A percentile compares a stretch with the other conserved stretches of the same genome.
Conservation (phyloP, 2,329 filamentous ascomycete species). For the Apiospora phragmitis region DNA sequence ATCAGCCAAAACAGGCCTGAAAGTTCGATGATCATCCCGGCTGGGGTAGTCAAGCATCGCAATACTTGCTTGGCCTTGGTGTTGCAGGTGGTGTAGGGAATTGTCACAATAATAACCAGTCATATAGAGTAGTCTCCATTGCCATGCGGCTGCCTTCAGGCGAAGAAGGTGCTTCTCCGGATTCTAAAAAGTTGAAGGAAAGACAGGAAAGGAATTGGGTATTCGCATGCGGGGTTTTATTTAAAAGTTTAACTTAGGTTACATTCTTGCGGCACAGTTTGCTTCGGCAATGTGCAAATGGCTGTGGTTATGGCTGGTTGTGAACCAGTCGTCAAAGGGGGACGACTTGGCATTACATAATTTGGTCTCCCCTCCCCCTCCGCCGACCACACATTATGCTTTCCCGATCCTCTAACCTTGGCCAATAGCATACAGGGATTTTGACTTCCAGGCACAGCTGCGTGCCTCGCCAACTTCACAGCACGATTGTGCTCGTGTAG, state of each 20-base stretch:
- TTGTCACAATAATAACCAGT: neutral
- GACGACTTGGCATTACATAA: conserved; percentile 1
- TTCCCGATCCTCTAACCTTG: neutral
- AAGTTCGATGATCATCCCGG: neutral
- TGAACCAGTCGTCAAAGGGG: neutral
- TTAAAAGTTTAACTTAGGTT: neutral
- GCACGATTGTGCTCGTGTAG: neutral
- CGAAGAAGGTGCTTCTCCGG: neutral
- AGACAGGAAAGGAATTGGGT: neutral
- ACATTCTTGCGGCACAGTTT: neutral
- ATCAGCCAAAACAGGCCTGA: conserved; percentile 2
- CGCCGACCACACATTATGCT: neutral
- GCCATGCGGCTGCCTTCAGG: neutral
- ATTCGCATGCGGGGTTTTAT: neutral
- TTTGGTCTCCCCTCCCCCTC: neutral
- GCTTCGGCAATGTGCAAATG: neutral
- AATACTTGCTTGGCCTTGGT: neutral
- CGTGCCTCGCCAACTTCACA: neutral
- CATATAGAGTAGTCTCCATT: neutral
- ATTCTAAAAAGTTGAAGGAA: neutral
- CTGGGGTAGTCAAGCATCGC: neutral
- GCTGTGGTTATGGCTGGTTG: neutral
- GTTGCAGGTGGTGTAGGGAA: neutral
- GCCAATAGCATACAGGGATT: neutral
- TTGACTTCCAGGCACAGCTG: neutral